phyloP scores from a whole-genome alignment of 2,329 filamentous ascomycete species.

The Pestalotiopsis sp. region DNA sequence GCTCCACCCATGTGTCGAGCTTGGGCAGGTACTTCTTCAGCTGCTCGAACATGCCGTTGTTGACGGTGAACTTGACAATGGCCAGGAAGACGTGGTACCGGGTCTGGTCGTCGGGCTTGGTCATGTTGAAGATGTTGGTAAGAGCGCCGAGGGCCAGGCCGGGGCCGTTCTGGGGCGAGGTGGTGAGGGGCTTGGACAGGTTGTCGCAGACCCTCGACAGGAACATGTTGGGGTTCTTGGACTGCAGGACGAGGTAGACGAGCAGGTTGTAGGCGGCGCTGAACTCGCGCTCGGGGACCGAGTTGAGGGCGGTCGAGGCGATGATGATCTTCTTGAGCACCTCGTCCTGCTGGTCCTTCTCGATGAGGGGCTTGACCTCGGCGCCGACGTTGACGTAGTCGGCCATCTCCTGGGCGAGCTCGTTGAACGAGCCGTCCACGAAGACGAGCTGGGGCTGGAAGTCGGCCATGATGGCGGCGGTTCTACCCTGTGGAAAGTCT shows the following conservation, averaged over 20 bases:
- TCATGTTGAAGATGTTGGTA: slow-evolving; percentile 95
- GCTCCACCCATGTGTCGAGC: slow-evolving; percentile 77
- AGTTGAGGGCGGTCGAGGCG: slow-evolving; percentile 76
- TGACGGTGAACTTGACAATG: slow-evolving; percentile 81
- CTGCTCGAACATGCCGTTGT: slow-evolving; percentile 77
- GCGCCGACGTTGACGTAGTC: slow-evolving; percentile 87
- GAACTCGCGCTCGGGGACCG: slow-evolving; percentile 93
- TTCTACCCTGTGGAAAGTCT: not conserved
- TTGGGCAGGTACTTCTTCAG: slow-evolving; percentile 82
- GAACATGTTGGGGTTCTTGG: slow-evolving; percentile 81
- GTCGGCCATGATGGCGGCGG: slow-evolving; percentile 27
- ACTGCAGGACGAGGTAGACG: slow-evolving; percentile 88
- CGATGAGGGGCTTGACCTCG: slow-evolving; percentile 74
- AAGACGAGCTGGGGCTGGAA: slow-evolving; percentile 64
- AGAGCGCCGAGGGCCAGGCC: slow-evolving; percentile 88
- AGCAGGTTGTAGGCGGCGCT: slow-evolving; percentile 96
- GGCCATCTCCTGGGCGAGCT: slow-evolving; percentile 92
- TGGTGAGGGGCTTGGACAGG: slow-evolving; percentile 83
- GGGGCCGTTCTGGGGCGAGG: slow-evolving; percentile 82
- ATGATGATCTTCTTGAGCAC: slow-evolving; percentile 87
- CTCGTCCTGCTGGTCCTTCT: slow-evolving; percentile 79
- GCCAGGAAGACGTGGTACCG: slow-evolving; percentile 90
- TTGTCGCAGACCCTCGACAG: slow-evolving; percentile 87
- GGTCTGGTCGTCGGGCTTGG: slow-evolving; percentile 74
- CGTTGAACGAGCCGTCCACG: slow-evolving; percentile 91